Evolutionary conservation across 768 basidiomycete species (phyloP).

Genomic region (Xanthoconium stramineum): DNA sequence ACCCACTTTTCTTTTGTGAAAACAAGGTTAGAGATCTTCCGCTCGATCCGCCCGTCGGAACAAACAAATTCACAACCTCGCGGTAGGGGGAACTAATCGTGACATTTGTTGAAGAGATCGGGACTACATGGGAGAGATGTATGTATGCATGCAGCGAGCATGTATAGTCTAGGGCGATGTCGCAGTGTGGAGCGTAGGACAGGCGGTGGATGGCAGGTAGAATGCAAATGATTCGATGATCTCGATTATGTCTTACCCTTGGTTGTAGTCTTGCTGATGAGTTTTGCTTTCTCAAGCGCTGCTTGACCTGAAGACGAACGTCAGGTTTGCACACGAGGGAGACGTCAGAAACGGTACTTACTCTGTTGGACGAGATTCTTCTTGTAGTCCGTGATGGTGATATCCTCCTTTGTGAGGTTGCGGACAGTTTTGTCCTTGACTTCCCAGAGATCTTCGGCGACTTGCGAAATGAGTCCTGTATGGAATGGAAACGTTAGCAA

Average conservation of each 20-base stretch:
- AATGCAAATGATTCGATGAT: not conserved
- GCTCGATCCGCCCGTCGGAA: slow-evolving; percentile 15
- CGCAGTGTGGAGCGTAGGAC: slow-evolving; percentile 6
- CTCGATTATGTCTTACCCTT: slow-evolving; percentile 60
- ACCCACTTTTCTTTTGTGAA: slow-evolving; percentile 18
- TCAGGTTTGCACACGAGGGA: not conserved
- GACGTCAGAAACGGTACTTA: slow-evolving; percentile 33
- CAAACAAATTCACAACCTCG: slow-evolving; percentile 11
- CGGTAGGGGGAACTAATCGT: slow-evolving; percentile 8
- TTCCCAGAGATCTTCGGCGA: slow-evolving; percentile 99
- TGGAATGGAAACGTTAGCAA: slow-evolving; percentile 10
- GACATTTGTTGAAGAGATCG: slow-evolving; percentile 13
- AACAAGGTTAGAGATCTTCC: slow-evolving; percentile 18
- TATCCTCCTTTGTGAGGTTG: slow-evolving; percentile 88
- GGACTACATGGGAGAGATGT: slow-evolving; percentile 11
- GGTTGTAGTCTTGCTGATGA: slow-evolving; percentile 79
- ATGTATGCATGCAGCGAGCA: slow-evolving; percentile 13
- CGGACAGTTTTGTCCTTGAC: slow-evolving; percentile 91
- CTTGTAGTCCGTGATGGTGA: slow-evolving; percentile 94
- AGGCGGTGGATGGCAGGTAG: slow-evolving; percentile 5
- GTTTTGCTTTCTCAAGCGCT: slow-evolving; percentile 89
- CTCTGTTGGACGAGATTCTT: slow-evolving; percentile 77
- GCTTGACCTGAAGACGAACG: slow-evolving; percentile 54
- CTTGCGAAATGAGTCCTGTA: slow-evolving; percentile 89
- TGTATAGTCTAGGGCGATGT: slow-evolving; percentile 15